A percentile compares a stretch with the other conserved stretches of the same genome.
phyloP scores from a whole-genome alignment of 192 early-diverging fungal genomes.

The Podila verticillata region DNA sequence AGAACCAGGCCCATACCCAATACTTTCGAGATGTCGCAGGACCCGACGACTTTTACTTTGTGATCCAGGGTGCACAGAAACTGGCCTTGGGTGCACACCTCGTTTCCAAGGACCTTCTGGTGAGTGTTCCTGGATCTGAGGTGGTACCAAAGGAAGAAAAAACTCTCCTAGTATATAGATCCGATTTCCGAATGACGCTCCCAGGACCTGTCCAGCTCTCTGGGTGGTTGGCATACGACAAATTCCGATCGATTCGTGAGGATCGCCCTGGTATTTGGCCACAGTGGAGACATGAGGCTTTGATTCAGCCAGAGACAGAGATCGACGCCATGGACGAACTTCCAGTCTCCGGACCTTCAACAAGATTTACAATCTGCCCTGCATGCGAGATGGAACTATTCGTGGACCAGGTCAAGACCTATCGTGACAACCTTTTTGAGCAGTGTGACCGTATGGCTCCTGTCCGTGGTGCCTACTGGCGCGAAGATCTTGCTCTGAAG shows the following conservation, averaged over 20 bases:
- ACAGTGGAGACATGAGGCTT: slow-evolving; percentile 26
- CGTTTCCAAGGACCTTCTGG: slow-evolving; percentile 16
- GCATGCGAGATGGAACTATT: slow-evolving; percentile 15
- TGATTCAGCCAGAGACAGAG: slow-evolving; percentile 11
- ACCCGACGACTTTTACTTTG: slow-evolving; percentile 37
- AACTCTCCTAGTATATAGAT: slow-evolving; percentile 23
- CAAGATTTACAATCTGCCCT: slow-evolving; percentile 19
- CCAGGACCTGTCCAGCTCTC: slow-evolving; percentile 24
- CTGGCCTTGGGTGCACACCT: slow-evolving; percentile 28
- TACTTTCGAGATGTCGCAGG: slow-evolving; percentile 25
- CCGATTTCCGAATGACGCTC: slow-evolving; percentile 34
- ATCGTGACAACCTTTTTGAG: slow-evolving; percentile 18
- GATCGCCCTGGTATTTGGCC: slow-evolving; percentile 32
- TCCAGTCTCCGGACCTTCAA: neutral
- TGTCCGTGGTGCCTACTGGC: slow-evolving; percentile 33
- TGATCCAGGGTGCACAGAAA: slow-evolving; percentile 31
- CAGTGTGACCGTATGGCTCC: slow-evolving; percentile 42
- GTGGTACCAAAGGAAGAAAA: neutral
- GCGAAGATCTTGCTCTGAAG: slow-evolving; percentile 18
- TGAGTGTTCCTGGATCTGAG: neutral
- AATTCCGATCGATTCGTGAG: slow-evolving; percentile 26
- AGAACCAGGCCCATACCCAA: slow-evolving; percentile 11
- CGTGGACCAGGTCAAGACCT: slow-evolving; percentile 10
- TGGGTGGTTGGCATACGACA: slow-evolving; percentile 31
- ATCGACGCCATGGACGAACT: neutral